Evolutionary conservation across 306 rosid species (phyloP).

Genomic region (Glycyrrhiza uralensis): DNA sequence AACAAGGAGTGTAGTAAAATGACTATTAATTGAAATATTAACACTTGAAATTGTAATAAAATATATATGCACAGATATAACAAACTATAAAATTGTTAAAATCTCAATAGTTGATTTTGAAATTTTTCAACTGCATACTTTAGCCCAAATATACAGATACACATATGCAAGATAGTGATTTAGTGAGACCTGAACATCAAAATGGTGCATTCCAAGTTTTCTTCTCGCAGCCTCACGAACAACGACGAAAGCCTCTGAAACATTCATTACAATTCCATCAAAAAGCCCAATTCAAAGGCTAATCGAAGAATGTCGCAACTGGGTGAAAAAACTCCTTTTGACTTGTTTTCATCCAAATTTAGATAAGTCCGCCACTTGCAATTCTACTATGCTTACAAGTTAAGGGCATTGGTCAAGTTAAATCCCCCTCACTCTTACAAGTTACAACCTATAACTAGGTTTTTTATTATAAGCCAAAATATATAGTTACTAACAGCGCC

Average conservation of each 20-base stretch:
- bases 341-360: no score
- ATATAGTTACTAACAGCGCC: no score
- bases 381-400: no score
- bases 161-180: conserved; percentile 3
- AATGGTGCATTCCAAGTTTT: conserved; percentile 97
- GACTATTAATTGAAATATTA: no score
- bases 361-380: no score
- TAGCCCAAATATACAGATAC: neutral
- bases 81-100: neutral
- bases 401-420: no score
- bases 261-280: conserved; percentile 11
- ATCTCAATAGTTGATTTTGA: neutral
- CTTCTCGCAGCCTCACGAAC: conserved; percentile 96
- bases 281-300: neutral
- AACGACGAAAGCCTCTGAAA: conserved; percentile 89
- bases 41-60: no score
- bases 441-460: no score
- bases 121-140: neutral
- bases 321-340: neutral
- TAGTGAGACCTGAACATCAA: conserved; percentile 79
- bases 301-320: neutral
- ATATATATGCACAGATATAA: neutral
- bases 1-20: neutral
- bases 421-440: no score
- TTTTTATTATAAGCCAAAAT: no score